These are phyloP conservation scores for Plectosphaerella plurivora DNA, from an alignment of 2,329 filamentous ascomycete species.

Conservation along the genomic window DNA sequence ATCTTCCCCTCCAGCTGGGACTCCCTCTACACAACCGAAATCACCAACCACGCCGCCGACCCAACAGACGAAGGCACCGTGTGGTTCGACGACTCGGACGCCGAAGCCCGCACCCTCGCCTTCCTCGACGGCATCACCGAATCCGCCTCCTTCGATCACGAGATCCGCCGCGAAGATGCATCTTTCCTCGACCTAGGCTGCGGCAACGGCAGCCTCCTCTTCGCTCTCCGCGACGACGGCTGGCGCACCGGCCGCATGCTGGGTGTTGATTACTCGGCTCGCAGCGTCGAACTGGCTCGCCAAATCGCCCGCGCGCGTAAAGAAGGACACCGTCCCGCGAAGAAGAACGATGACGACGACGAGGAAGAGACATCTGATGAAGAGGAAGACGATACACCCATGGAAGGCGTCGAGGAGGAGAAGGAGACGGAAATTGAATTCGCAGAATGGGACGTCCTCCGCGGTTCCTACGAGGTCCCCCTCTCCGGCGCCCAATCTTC, in stretches of 20 bases:
- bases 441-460: slow-evolving; percentile 60
- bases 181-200: slow-evolving; percentile 84
- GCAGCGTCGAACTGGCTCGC: slow-evolving; percentile 69
- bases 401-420: background rate
- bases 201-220: slow-evolving; percentile 89
- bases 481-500: slow-evolving; percentile 17
- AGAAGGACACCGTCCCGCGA: slow-evolving; percentile 9
- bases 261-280: slow-evolving; percentile 81
- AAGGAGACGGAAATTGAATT: slow-evolving; percentile 26
- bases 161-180: slow-evolving; percentile 14
- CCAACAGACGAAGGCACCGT: slow-evolving; percentile 79
- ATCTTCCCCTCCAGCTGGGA: slow-evolving; percentile 60
- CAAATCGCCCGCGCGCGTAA: slow-evolving; percentile 46
- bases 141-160: slow-evolving; percentile 14
- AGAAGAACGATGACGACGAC: slow-evolving; percentile 10
- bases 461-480: slow-evolving; percentile 30
- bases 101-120: slow-evolving; percentile 72
- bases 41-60: slow-evolving; percentile 67
- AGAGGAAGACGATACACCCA: slow-evolving; percentile 11
- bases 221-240: slow-evolving; percentile 62
- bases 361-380: slow-evolving; percentile 17
- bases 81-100: slow-evolving; percentile 94
- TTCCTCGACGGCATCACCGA: slow-evolving; percentile 46
- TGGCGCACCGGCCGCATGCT: slow-evolving; percentile 65
- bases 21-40: slow-evolving; percentile 65